Evolutionary conservation across 2,329 filamentous ascomycete species (phyloP).

Genomic region (Aspergillus ibericus): DNA sequence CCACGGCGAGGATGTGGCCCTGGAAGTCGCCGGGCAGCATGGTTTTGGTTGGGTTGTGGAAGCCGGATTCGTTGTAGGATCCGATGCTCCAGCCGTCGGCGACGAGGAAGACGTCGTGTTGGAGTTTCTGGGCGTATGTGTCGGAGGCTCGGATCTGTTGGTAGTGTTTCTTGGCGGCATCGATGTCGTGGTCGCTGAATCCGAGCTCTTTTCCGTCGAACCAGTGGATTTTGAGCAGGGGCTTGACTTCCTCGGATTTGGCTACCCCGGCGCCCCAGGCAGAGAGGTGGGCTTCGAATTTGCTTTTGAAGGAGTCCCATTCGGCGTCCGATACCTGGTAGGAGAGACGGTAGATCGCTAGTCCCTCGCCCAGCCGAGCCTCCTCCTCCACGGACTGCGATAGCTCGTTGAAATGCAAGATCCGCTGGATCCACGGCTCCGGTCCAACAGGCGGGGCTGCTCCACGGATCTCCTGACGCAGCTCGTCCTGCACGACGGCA

Average conservation of each 20-base stretch:
- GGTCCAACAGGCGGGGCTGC: too few relatives aligned
- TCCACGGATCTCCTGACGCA: too few relatives aligned
- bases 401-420: neutral
- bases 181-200: constrained; percentile 3
- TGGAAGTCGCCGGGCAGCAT: constrained; percentile 17
- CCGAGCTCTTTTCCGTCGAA: constrained; percentile 23
- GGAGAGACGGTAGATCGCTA: constrained; percentile 27
- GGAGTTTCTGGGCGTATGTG: too few relatives aligned
- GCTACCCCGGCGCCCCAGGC: constrained; percentile 26
- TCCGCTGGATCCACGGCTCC: constrained; percentile 20
- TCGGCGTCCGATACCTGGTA: constrained; percentile 22
- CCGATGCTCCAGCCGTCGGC: constrained; percentile 17
- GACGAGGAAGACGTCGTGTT: constrained; percentile 14
- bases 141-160: too few relatives aligned
- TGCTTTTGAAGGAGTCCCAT: constrained; percentile 23
- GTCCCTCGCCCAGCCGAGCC: constrained; percentile 3
- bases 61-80: constrained; percentile 15
- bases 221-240: constrained; percentile 27
- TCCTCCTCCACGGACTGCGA: neutral
- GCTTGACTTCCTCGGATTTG: constrained; percentile 21
- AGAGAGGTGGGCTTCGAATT: constrained; percentile 23
- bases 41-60: too few relatives aligned
- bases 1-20: constrained; percentile 26
- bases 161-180: neutral
- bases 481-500: too few relatives aligned